Conservation (phyloP, 441 rosid genomes). For the Populus hybrid region DNA sequence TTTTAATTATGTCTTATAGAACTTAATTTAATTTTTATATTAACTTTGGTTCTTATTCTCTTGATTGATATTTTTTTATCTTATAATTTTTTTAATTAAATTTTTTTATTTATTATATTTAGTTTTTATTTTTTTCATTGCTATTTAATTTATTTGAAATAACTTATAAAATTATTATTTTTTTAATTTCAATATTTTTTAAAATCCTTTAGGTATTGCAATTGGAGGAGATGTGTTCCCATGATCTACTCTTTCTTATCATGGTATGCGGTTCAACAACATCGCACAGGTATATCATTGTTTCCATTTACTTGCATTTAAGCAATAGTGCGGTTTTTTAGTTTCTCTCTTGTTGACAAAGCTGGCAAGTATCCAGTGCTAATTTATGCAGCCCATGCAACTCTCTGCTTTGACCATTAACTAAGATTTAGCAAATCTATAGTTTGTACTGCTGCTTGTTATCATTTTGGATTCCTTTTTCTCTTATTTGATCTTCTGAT, state of each 20-base stretch:
- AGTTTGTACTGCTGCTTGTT: not conserved
- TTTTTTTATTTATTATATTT: too few species aligned
- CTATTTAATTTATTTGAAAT: too few species aligned
- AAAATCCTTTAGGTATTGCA: conserved; percentile 67
- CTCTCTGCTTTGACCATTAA: not conserved
- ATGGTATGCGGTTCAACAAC: conserved; percentile 86
- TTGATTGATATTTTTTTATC: too few species aligned
- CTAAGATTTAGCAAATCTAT: not conserved
- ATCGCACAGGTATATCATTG: conserved; percentile 73
- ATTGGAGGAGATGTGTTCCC: conserved; percentile 99
- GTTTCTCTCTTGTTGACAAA: not conserved
- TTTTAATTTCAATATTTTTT: conserved; percentile 7
- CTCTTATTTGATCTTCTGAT: conserved; percentile 17
- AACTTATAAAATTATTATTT: too few species aligned
- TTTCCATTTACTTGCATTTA: not conserved
- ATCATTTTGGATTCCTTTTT: not conserved
- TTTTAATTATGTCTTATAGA: too few species aligned
- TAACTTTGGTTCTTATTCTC: too few species aligned
- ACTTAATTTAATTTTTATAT: too few species aligned
- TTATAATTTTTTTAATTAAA: too few species aligned
- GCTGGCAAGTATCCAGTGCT: not conserved
- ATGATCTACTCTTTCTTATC: conserved; percentile 92
- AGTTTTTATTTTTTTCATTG: too few species aligned
- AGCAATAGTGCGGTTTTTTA: not conserved
- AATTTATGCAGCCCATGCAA: not conserved